A percentile compares a stretch with the other conserved stretches of the same genome.
These are phyloP conservation scores for Arctostaphylos glauca DNA, from an alignment of 148 eudicot genomes.

Conservation along the genomic window DNA sequence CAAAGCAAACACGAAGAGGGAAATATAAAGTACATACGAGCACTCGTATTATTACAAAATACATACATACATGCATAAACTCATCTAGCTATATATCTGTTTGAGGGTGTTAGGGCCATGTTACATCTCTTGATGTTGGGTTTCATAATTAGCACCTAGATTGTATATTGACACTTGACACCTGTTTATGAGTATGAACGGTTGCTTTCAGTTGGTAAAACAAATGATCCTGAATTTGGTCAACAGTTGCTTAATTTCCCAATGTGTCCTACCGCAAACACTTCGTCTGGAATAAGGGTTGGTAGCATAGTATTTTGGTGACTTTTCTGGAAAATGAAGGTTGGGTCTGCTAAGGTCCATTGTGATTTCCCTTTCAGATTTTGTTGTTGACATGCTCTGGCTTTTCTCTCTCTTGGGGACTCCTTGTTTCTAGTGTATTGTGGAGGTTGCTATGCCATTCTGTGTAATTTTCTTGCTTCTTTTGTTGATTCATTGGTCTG, in stretches of 20 bases:
- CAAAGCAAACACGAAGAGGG: neutral
- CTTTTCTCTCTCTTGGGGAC: neutral
- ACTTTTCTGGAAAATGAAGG: neutral
- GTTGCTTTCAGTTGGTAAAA: conserved; percentile 4
- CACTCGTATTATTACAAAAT: neutral
- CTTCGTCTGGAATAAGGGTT: neutral
- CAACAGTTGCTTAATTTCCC: neutral
- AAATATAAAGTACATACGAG: neutral
- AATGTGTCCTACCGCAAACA: neutral
- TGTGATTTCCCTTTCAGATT: neutral
- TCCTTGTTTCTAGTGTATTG: neutral
- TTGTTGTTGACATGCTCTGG: neutral
- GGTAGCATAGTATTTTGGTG: neutral
- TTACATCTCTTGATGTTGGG: neutral
- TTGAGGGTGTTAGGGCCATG: neutral
- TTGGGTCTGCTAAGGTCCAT: neutral
- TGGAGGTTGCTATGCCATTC: neutral
- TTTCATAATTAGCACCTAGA: neutral
- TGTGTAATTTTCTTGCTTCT: neutral
- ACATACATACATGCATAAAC: neutral
- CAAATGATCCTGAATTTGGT: neutral
- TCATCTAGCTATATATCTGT: neutral
- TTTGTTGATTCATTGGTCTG: neutral
- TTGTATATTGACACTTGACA: neutral
- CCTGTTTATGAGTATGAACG: neutral